Conservation (phyloP, 2,329 filamentous ascomycete genomes). For the Geosmithia morbida region DNA sequence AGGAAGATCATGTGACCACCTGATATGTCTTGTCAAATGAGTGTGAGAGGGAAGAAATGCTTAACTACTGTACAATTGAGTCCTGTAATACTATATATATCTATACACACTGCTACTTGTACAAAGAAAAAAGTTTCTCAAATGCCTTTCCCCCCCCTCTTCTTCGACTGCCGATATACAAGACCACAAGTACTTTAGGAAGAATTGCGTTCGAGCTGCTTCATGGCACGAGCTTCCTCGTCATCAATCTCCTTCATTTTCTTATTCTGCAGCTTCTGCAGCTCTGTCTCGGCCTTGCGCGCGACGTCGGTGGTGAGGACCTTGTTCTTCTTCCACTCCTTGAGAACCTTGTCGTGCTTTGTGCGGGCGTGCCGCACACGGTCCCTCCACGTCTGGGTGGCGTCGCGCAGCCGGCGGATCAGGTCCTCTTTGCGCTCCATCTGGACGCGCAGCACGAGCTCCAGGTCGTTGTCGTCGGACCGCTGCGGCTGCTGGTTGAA, state of each 20-base stretch:
- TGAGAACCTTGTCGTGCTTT: conserved; percentile 31
- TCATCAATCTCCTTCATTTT: conserved; percentile 34
- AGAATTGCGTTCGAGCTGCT: conserved; percentile 18
- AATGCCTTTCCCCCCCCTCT: too few relatives aligned
- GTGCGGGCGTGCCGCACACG: conserved; percentile 30
- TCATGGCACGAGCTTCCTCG: conserved; percentile 32
- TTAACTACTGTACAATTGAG: conserved; percentile 1
- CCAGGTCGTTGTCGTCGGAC: conserved; percentile 42
- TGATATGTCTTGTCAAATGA: neutral
- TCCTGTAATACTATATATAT: conserved; percentile 4
- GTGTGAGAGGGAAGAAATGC: neutral
- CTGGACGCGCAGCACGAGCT: conserved; percentile 40
- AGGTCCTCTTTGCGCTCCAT: conserved; percentile 33
- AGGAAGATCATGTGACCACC: neutral
- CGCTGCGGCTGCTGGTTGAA: conserved; percentile 49
- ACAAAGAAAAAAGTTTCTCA: neutral
- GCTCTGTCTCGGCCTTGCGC: conserved; percentile 28
- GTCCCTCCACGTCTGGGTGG: conserved; percentile 35
- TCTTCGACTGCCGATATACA: neutral
- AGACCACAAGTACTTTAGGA: neutral
- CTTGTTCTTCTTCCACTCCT: conserved; percentile 30
- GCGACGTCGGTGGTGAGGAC: conserved; percentile 30
- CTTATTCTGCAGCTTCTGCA: conserved; percentile 37
- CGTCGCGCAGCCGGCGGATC: conserved; percentile 24
- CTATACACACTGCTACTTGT: neutral